Evolutionary conservation across 176 grass and related monocot species (phyloP), one percentile per base, ranked within the genome.

Genomic region (Alloteropsis semialata): DNA sequence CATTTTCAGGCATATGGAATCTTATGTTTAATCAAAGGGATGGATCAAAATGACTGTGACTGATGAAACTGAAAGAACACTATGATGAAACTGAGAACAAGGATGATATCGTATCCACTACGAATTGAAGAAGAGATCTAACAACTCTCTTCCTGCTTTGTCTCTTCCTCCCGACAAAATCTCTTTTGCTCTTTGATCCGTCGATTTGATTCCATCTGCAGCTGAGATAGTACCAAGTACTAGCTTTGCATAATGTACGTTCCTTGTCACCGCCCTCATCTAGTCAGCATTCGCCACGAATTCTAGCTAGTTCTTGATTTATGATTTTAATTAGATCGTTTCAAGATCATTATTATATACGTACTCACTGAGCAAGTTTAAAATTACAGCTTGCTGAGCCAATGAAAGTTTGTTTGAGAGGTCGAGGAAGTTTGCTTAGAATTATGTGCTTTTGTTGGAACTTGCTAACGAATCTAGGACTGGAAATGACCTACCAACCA

Each of bases 391-490:
- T 56, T 76, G 34, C 8, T 25, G 4, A 45, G 29, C 79, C 48
- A 58, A 81, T 81, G 34, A 55, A 57, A 42, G 22, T 65, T 2
- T 51, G 45, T 71, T 82, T 70, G 81, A 77, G 83, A 76, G 28
- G 73, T 67, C 67, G 78, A 86, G 53, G 78, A 82, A 82, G 37
- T 81, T 77, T 65, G 78, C 64, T 72, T 86, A 82, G 72, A 77
- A 46, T 89, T 72, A 65, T 73, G 83, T 21, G 88, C 78, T 78
- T 82, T 66, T 78, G 83, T 86, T 90, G 88, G 79, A 90, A 90
- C 88, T 90, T 90, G 88, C 74, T 73, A 86, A 82, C 78, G 79
- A 86, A 86, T 82, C 83, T 82, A 77, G 73, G 72, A 82, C 86
- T 82, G 65, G 37, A 65, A 57, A 85, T 50, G 46, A 73, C 74